phyloP scores from a whole-genome alignment of 345 rosid species.

The Lumnitzera littorea region DNA sequence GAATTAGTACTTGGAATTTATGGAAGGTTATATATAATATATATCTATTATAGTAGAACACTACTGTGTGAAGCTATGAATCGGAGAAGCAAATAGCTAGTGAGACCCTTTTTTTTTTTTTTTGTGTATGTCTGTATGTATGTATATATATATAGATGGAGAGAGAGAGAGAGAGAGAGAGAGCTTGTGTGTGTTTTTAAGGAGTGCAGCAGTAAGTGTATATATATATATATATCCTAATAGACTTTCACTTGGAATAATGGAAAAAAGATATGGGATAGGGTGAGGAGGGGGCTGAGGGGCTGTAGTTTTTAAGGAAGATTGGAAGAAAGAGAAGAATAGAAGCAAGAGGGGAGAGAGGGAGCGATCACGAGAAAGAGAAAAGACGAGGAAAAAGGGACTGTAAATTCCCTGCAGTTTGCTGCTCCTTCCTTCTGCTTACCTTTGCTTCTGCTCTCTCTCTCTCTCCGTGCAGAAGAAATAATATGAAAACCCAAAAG shows the following conservation, averaged over 20 bases:
- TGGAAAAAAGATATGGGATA: neutral
- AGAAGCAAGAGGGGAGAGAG: neutral
- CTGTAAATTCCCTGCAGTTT: conserved; percentile 42
- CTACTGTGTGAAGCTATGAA: too few species aligned
- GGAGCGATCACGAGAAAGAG: conserved; percentile 36
- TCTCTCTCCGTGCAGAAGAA: conserved; percentile 3
- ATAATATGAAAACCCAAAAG: neutral
- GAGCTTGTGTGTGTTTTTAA: too few species aligned
- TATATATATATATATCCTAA: too few species aligned
- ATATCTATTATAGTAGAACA: too few species aligned
- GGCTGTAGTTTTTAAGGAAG: neutral
- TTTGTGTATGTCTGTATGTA: too few species aligned
- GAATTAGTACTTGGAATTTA: neutral
- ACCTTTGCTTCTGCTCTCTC: neutral
- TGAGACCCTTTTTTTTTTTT: too few species aligned
- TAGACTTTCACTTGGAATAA: too few species aligned
- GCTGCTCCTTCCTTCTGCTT: conserved; percentile 22
- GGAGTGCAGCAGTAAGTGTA: too few species aligned
- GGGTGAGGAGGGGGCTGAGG: neutral
- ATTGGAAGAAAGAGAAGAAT: neutral
- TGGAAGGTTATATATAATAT: too few species aligned
- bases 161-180: too few species aligned
- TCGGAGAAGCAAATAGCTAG: too few species aligned
- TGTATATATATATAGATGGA: too few species aligned
- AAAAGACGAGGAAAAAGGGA: conserved; percentile 20